Conservation (phyloP, 1,284 basidiomycete genomes). For the Cutaneotrichosporon curvatum region DNA sequence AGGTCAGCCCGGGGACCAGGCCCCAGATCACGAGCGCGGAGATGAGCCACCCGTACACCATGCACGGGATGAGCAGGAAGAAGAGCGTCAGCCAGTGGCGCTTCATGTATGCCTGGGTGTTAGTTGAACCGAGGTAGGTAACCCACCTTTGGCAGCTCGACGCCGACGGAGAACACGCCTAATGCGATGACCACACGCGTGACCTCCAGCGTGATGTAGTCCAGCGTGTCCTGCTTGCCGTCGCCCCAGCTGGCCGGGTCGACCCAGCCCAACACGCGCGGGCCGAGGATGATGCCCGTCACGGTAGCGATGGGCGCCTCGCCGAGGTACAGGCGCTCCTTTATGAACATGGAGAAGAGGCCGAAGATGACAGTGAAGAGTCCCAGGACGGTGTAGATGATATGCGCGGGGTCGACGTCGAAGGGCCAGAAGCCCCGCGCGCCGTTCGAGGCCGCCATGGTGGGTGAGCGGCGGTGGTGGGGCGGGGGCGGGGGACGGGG, state of each 20-base stretch:
- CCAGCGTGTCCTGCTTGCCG: conserved; percentile 49
- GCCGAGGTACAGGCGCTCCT: conserved; percentile 89
- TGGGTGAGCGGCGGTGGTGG: background rate
- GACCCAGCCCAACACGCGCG: conserved; percentile 77
- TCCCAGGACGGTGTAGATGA: conserved; percentile 72
- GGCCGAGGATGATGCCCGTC: conserved; percentile 87
- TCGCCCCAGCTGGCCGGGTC: conserved; percentile 76
- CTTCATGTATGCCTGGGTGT: conserved; percentile 66
- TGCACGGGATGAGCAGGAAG: conserved; percentile 79
- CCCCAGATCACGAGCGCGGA: conserved; percentile 80
- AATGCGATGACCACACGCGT: conserved; percentile 94
- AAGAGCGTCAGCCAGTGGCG: conserved; percentile 83
- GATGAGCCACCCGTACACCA: conserved; percentile 81
- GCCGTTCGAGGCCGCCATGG: background rate
- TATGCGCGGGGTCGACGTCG: conserved; percentile 44
- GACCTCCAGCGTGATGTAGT: conserved; percentile 78
- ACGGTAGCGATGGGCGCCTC: conserved; percentile 94
- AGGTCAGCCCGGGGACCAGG: conserved; percentile 75
- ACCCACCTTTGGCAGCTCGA: conserved; percentile 73
- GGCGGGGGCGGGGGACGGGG: too few relatives aligned
- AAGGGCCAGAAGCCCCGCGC: conserved; percentile 40
- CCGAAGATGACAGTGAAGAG: conserved; percentile 77
- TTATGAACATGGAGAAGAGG: conserved; percentile 80
- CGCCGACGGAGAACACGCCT: conserved; percentile 96
- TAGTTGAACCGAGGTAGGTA: background rate